phyloP scores from a whole-genome alignment of 768 basidiomycete genomes.

The Agaricus bisporus region DNA sequence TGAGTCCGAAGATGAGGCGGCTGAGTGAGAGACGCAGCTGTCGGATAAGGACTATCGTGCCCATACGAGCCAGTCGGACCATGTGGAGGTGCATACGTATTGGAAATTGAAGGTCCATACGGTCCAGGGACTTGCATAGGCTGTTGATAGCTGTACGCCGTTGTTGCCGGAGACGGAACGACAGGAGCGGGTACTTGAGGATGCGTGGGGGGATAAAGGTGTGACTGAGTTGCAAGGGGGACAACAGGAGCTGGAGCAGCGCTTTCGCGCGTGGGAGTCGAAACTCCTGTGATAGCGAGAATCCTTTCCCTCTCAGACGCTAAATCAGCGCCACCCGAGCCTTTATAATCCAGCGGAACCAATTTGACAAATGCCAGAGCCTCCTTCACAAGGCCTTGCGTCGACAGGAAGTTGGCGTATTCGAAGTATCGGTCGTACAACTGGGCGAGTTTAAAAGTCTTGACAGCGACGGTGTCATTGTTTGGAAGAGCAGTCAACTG shows the following conservation, averaged over 20 bases:
- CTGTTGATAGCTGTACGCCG: conserved; percentile 19
- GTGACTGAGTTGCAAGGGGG: conserved; percentile 10
- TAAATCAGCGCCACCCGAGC: conserved; percentile 33
- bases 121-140: conserved; percentile 13
- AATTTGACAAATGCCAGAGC: conserved; percentile 75
- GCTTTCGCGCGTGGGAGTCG: conserved; percentile 17
- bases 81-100: conserved; percentile 14
- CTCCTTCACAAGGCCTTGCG: conserved; percentile 84
- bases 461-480: conserved; percentile 32
- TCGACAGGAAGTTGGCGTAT: conserved; percentile 87
- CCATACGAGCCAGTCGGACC: conserved; percentile 16
- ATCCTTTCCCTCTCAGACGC: conserved; percentile 33
- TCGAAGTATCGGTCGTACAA: conserved; percentile 94
- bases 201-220: neutral
- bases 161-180: neutral
- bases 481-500: conserved; percentile 43
- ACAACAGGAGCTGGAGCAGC: conserved; percentile 15
- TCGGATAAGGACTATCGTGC: neutral
- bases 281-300: conserved; percentile 24
- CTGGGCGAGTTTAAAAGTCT: conserved; percentile 75
- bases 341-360: conserved; percentile 75
- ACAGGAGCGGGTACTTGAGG: neutral
- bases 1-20: conserved; percentile 32
- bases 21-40: conserved; percentile 6
- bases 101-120: conserved; percentile 9